Evolutionary conservation across 2,329 filamentous ascomycete species (phyloP), one percentile per base, ranked within the genome.

Genomic region (Grosmannia penicillata): DNA sequence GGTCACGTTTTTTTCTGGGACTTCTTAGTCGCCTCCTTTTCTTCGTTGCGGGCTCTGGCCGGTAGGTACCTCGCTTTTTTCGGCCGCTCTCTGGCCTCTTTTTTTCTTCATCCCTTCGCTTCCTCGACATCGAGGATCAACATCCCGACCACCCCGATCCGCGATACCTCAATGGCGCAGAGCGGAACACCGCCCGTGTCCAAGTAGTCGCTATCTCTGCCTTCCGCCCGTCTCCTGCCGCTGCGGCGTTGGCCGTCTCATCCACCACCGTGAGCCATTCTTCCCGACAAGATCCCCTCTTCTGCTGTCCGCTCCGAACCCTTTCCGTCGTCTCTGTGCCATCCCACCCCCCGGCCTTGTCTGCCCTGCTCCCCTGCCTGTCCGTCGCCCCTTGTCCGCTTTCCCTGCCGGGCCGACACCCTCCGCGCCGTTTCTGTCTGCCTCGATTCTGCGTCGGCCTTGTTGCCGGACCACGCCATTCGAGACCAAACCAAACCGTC

Each of bases 241-340:
- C 36, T 19, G 33, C 42, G 33, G 39, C 39, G 33, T 33, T 33
- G 36, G 36, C 38, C 38, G 33, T 36, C 21, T 39, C 41, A 26
- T 23, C 21, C n/a, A 21, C 13, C 25, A 35, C 18, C 34, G 29
- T 32, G 28, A 38, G 36, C 21, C 26, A 25, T n/a, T 18, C n/a
- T 15, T n/a, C 19, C 22, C 15, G 21, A 31, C n/a, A 27, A 28
- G 11, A n/a, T n/a, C 18, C 23, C 24, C 14, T 14, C 5, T 26
- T 17, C 36, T 17, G 17, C 29, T 21, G 14, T 25, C 24, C 35
- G 23, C 28, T 26, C 33, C 24, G n/a, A 26, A n/a, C 15, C 23
- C n/a, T 17, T n/a, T 15, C 3, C 13, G n/a, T 24, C 24, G 4
- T 21, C 22, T n/a, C 15, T 15, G 9, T 21, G n/a, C n/a, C n/a